Conservation (phyloP, 129 eudicot genomes). For the Solidago caesia region DNA sequence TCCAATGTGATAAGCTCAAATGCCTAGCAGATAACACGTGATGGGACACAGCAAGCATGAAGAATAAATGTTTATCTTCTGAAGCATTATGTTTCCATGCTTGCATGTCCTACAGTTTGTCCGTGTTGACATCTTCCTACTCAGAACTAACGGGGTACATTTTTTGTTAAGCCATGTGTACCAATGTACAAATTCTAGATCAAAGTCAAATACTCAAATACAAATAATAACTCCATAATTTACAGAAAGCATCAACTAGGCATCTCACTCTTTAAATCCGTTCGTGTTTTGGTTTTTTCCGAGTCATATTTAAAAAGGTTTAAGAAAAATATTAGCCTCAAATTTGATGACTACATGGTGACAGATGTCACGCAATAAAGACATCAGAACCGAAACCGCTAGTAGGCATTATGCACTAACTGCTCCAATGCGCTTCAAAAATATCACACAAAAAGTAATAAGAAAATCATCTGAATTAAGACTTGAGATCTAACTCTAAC, state of each 20-base stretch:
- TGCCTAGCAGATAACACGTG: background rate
- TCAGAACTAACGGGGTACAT: background rate
- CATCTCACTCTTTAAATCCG: too few relatives aligned
- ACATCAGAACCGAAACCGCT: too few relatives aligned
- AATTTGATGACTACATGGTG: too few relatives aligned
- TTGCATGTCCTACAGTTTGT: background rate
- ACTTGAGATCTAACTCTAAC: background rate
- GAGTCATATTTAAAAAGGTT: too few relatives aligned
- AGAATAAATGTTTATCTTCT: background rate
- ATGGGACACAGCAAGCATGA: background rate
- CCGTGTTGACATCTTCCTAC: background rate
- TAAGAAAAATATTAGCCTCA: too few relatives aligned
- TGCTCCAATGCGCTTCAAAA: too few relatives aligned
- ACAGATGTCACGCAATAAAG: too few relatives aligned
- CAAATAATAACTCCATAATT: background rate
- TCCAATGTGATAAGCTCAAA: background rate
- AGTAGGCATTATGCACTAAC: too few relatives aligned
- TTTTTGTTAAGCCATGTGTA: background rate
- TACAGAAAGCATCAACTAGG: background rate
- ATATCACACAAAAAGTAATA: too few relatives aligned
- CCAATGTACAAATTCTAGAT: background rate
- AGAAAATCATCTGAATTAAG: too few relatives aligned
- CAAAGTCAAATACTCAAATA: background rate
- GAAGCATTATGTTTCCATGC: background rate
- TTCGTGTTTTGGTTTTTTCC: too few relatives aligned